Evolutionary conservation across 2,329 filamentous ascomycete species (phyloP).

Genomic region (Cercospora brassicicola): DNA sequence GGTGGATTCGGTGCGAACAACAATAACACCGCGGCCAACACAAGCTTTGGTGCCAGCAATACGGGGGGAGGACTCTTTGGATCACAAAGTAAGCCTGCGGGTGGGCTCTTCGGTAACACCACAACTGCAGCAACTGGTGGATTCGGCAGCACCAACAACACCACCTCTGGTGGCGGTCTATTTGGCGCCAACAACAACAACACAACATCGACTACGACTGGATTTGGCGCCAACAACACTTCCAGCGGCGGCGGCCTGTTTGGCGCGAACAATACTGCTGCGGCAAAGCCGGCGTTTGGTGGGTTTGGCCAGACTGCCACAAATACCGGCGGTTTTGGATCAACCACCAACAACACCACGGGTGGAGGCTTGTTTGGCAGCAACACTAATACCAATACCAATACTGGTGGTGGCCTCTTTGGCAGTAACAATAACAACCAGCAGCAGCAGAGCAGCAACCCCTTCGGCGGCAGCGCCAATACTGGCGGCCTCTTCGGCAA

Average conservation of each 20-base stretch:
- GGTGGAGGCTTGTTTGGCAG: slow-evolving; percentile 27
- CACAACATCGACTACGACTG: not conserved
- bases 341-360: slow-evolving; percentile 31
- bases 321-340: slow-evolving; percentile 18
- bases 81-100: slow-evolving; percentile 33
- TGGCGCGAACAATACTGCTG: slow-evolving; percentile 17
- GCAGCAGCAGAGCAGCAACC: slow-evolving; percentile 29
- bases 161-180: slow-evolving; percentile 21
- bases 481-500: slow-evolving; percentile 38
- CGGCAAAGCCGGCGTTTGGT: slow-evolving; percentile 25
- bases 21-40: slow-evolving; percentile 30
- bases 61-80: slow-evolving; percentile 38
- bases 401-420: slow-evolving; percentile 29
- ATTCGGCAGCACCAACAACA: slow-evolving; percentile 30
- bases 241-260: slow-evolving; percentile 28
- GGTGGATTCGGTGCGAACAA: slow-evolving; percentile 49
- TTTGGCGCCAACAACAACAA: not conserved
- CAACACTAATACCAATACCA: slow-evolving; percentile 24
- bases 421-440: slow-evolving; percentile 30
- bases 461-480: slow-evolving; percentile 44
- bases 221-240: slow-evolving; percentile 27
- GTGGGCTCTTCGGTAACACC: slow-evolving; percentile 27
- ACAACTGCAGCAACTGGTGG: slow-evolving; percentile 22
- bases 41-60: slow-evolving; percentile 39
- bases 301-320: slow-evolving; percentile 21